Conservation (phyloP, 148 eudicot genomes). For the Vaccinium myrtillus region DNA sequence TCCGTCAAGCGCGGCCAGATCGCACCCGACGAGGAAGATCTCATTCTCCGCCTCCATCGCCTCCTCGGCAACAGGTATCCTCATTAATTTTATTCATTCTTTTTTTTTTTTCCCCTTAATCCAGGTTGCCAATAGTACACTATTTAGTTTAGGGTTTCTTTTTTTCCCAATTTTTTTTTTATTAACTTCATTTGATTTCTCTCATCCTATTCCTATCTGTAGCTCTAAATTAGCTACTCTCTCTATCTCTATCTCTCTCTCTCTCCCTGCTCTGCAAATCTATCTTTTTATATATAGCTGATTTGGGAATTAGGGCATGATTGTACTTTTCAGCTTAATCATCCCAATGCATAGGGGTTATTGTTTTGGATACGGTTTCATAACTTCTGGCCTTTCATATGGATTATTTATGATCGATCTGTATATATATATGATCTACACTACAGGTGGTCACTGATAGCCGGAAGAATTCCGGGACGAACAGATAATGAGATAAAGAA, state of each 20-base stretch:
- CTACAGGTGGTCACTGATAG: slow-evolving; percentile 61
- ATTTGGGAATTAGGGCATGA: background rate
- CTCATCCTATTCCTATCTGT: background rate
- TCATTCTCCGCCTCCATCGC: slow-evolving; percentile 69
- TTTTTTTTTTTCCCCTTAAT: background rate
- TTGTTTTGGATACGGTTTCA: background rate
- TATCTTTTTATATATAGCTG: background rate
- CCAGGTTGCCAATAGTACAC: background rate
- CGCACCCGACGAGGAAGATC: slow-evolving; percentile 61
- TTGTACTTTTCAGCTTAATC: background rate
- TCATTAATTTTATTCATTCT: background rate
- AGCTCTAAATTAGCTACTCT: background rate
- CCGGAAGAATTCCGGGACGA: slow-evolving; percentile 64
- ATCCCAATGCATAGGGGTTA: background rate
- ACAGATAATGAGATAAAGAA: slow-evolving; percentile 70
- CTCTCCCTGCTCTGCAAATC: background rate
- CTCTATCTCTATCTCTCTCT: background rate
- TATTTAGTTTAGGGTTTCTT: background rate
- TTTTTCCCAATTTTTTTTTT: background rate
- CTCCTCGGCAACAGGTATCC: slow-evolving; percentile 59
- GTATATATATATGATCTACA: too few relatives aligned
- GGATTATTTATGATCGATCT: background rate
- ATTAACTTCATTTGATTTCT: background rate
- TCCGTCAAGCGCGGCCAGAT: slow-evolving; percentile 60
- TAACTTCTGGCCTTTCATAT: background rate